phyloP scores from a whole-genome alignment of 176 grass and related monocot species.

The Aegilops longissima region DNA sequence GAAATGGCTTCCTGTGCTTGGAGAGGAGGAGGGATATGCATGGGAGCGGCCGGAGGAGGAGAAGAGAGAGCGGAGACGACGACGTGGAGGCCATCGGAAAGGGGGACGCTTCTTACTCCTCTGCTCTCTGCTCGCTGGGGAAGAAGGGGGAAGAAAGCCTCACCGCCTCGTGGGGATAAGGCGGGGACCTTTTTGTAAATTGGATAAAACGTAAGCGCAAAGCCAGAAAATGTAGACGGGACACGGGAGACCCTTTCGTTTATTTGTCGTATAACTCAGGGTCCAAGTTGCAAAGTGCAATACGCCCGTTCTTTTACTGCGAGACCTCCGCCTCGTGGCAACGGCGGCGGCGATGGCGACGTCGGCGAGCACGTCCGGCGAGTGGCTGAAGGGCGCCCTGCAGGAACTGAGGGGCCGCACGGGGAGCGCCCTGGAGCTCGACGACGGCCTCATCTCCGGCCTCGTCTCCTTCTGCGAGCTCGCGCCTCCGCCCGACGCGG shows the following conservation, averaged over 20 bases:
- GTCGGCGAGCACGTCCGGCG: constrained; percentile 60
- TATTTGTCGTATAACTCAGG: not conserved
- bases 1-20: constrained; percentile 24
- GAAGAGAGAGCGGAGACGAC: constrained; percentile 3
- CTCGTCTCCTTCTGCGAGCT: constrained; percentile 99
- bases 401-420: constrained; percentile 50
- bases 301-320: not conserved
- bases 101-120: not conserved
- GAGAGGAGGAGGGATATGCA: constrained; percentile 12
- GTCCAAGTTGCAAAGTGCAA: not conserved
- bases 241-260: not conserved
- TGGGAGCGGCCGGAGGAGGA: constrained; percentile 30
- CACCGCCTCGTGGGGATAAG: constrained; percentile 27
- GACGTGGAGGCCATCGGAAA: constrained; percentile 27
- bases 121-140: not conserved
- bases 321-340: not conserved
- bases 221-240: not conserved
- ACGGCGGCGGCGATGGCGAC: constrained; percentile 29
- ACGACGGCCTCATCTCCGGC: constrained; percentile 81
- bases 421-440: constrained; percentile 51
- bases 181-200: not conserved
- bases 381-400: constrained; percentile 73
- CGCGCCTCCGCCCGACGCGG: constrained; percentile 78
- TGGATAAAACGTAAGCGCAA: not conserved
- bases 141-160: not conserved